Base-by-base conservation (phyloP, 2,329 filamentous ascomycete species). In the Talaromyces sp. region DNA sequence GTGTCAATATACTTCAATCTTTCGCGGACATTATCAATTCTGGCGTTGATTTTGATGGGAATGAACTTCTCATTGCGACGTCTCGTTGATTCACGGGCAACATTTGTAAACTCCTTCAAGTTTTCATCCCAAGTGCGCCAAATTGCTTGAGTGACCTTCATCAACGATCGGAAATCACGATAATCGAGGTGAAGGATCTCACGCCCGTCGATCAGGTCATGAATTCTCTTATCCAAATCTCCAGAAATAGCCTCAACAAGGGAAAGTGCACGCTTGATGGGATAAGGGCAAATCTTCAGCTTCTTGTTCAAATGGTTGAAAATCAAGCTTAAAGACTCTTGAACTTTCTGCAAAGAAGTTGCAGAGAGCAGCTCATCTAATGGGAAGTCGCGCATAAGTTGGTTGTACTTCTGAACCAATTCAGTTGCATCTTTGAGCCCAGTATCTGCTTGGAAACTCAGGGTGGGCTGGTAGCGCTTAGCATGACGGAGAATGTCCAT, bases 251-350 rank as follows among this genome's bases (percentile, higher is more conserved):
- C 91, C 75, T 97, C 92, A 10, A 97, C 94, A n/a, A 99, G 83
- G 47, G 91, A 90, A 51, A 99, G 80, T 5, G 94, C 93, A 68
- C 95, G 86, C 59, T 87, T 86, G 65, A 99, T 92, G 0, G 94
- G 94, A 68, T 99, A 99, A 2, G 92, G 91, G 68, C 91, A 97
- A 57, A 97, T 92, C 63, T 93, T 89, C 66, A 99, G 82, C 78
- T 99, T 99, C 80, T 96, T 97, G 80, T 97, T 99, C 71, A 99
- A 82, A 71, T 99, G 95, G 42, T 78, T 83, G 72, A 99, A 99
- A 58, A 99, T 96, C 65, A 92, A 84, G 40, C 87, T 84, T 57
- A 99, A 84, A 6, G 94, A 89, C 65, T 97, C 92, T 66, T 94
- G 86, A 2, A 96, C 86, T 74, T 96, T 97, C 65, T 86, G 80